These are phyloP conservation scores for Sutorius australiensis DNA, from an alignment of 768 basidiomycete genomes.

Conservation along the genomic window DNA sequence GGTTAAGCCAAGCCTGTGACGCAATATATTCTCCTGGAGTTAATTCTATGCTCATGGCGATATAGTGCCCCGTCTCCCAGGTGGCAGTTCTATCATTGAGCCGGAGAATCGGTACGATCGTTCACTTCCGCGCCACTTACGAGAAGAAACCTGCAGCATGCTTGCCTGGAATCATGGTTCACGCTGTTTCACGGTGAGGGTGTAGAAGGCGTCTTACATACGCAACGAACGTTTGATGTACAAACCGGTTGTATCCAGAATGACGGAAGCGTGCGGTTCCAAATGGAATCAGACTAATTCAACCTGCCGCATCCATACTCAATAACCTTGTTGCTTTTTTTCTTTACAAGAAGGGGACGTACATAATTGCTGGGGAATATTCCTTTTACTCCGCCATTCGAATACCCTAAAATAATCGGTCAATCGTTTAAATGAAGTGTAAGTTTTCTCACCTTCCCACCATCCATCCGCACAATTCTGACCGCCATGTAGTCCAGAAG, in stretches of 20 bases:
- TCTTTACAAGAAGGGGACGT: slow-evolving; percentile 32
- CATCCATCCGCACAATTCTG: slow-evolving; percentile 72
- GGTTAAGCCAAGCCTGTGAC: slow-evolving; percentile 19
- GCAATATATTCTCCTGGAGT: slow-evolving; percentile 24
- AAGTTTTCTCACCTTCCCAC: slow-evolving; percentile 69
- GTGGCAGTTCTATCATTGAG: slow-evolving; percentile 10
- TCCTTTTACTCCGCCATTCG: slow-evolving; percentile 58
- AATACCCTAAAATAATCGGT: slow-evolving; percentile 47
- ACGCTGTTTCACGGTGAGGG: slow-evolving; percentile 15
- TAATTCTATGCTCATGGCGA: slow-evolving; percentile 14
- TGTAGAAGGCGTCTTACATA: slow-evolving; percentile 24
- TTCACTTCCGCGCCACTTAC: slow-evolving; percentile 33
- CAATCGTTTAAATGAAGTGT: slow-evolving; percentile 21
- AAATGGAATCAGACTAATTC: slow-evolving; percentile 38
- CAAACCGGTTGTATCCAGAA: slow-evolving; percentile 7
- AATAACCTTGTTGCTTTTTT: slow-evolving; percentile 19
- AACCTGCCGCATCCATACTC: slow-evolving; percentile 38
- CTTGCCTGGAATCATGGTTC: slow-evolving; percentile 14
- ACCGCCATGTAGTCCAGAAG: slow-evolving; percentile 57
- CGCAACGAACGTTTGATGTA: slow-evolving; percentile 18
- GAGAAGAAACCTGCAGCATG: slow-evolving; percentile 23
- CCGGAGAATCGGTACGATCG: slow-evolving; percentile 20
- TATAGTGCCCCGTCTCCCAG: slow-evolving; percentile 12
- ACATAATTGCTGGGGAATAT: slow-evolving; percentile 91
- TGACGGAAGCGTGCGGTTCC: slow-evolving; percentile 1